Conservation (phyloP, 495 filamentous ascomycete species). For the Aspergillus nidulans region DNA sequence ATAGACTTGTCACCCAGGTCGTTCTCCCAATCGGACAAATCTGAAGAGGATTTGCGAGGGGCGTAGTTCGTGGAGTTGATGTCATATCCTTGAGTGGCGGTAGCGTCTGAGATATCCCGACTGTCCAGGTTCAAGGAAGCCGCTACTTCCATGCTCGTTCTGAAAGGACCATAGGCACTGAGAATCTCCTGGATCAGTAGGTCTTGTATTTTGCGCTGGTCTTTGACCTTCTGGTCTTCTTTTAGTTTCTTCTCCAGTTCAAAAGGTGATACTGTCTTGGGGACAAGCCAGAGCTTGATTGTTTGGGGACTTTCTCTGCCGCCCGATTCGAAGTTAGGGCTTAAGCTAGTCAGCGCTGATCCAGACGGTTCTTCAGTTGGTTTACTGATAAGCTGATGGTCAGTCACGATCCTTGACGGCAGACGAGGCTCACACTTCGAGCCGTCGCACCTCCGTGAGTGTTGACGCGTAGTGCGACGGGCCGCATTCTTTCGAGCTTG, state of each 20-base stretch:
- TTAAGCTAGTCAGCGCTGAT: background rate
- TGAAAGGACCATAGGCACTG: background rate
- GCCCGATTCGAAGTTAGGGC: background rate
- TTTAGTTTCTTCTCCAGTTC: background rate
- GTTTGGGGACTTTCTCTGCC: background rate
- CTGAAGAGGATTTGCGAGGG: background rate
- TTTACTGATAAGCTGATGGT: background rate
- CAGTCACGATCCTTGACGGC: background rate
- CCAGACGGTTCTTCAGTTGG: background rate
- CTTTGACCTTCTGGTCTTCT: background rate
- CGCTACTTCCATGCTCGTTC: background rate
- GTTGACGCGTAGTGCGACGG: background rate
- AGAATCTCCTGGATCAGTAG: background rate
- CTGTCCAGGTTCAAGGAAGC: background rate
- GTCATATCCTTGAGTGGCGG: background rate
- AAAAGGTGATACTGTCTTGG: background rate
- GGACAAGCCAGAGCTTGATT: background rate
- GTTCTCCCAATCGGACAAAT: background rate
- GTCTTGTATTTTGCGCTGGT: background rate
- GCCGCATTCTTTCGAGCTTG: conserved; percentile 2
- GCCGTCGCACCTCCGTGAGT: background rate
- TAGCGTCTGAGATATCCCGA: background rate
- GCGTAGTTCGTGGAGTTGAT: background rate
- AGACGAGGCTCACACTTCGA: background rate
- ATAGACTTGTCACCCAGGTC: background rate